These are phyloP conservation scores for Bipolaris cookei DNA, from an alignment of 2,329 filamentous ascomycete genomes.

Conservation along the genomic window DNA sequence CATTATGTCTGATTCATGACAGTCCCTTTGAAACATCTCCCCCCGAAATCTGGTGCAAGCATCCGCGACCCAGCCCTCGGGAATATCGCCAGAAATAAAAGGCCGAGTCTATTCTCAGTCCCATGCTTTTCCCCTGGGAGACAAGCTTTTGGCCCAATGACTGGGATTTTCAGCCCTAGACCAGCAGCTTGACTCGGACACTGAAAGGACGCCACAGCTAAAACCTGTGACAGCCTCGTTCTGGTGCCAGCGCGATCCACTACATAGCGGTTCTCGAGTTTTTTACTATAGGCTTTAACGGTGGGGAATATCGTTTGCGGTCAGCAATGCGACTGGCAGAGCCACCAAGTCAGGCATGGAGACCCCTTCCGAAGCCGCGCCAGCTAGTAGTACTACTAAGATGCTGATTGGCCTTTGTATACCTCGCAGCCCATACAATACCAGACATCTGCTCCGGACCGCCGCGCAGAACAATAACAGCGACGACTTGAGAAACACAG, in stretches of 20 bases:
- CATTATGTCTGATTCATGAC: constrained; percentile 12
- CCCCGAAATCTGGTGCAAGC: constrained; percentile 14
- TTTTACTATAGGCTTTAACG: background rate
- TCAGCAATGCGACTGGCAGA: background rate
- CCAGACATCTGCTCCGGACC: background rate
- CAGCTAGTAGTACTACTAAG: constrained; percentile 1
- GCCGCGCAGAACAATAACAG: background rate
- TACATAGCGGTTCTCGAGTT: background rate
- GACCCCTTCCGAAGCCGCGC: background rate
- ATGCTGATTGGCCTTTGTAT: background rate
- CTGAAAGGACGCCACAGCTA: constrained; percentile 6
- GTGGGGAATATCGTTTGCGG: constrained; percentile 2
- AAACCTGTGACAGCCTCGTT: constrained; percentile 1
- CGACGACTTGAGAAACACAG: background rate
- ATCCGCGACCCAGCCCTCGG: constrained; percentile 6
- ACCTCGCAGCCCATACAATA: background rate
- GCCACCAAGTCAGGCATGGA: background rate
- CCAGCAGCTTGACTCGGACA: constrained; percentile 9
- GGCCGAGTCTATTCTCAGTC: constrained; percentile 13
- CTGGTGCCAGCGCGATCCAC: background rate
- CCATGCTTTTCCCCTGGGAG: constrained; percentile 6
- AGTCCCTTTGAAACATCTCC: constrained; percentile 15
- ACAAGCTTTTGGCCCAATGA: constrained; percentile 14
- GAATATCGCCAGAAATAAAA: constrained; percentile 8
- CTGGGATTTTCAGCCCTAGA: constrained; percentile 6